A percentile compares a stretch with the other conserved stretches of the same genome.
These are phyloP conservation scores for Mycosarcoma mackinlayi DNA, from an alignment of 1,284 basidiomycete species.

Conservation along the genomic window DNA sequence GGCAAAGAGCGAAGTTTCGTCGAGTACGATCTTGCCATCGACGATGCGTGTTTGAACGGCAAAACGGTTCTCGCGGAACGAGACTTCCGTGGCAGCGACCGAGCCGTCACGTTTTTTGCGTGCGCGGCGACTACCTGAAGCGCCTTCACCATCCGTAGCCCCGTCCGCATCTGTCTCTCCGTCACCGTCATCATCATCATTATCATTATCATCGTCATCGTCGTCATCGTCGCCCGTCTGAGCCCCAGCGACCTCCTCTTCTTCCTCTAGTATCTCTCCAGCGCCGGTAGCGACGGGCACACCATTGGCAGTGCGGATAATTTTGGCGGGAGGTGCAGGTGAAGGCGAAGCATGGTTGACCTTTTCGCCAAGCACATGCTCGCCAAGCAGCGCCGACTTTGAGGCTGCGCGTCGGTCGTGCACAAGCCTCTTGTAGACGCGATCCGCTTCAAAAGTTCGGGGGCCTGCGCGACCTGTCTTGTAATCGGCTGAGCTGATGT, in stretches of 20 bases:
- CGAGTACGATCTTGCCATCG: conserved; percentile 69
- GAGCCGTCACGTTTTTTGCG: conserved; percentile 32
- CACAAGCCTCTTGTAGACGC: conserved; percentile 51
- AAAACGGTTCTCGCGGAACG: conserved; percentile 62
- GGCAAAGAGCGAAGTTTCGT: conserved; percentile 67
- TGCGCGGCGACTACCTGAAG: conserved; percentile 10
- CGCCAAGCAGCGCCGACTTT: conserved; percentile 34
- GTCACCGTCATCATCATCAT: conserved; percentile 16
- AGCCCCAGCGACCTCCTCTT: conserved; percentile 26
- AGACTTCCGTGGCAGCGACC: conserved; percentile 41
- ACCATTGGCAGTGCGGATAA: conserved; percentile 21
- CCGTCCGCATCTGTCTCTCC: conserved; percentile 42
- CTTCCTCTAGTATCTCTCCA: conserved; percentile 28
- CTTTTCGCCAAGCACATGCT: conserved; percentile 38
- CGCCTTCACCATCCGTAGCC: conserved; percentile 32
- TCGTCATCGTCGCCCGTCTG: conserved; percentile 30
- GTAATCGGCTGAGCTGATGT: conserved; percentile 49
- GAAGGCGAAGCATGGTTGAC: conserved; percentile 27
- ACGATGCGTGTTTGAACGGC: conserved; percentile 68
- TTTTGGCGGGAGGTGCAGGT: conserved; percentile 16
- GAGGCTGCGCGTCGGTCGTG: conserved; percentile 43
- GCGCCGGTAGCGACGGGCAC: conserved; percentile 25
- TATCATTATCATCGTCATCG: conserved; percentile 4
- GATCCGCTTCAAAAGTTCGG: conserved; percentile 61
- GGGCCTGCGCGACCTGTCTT: conserved; percentile 59